phyloP scores from a whole-genome alignment of 257 asterid genomes.

The Pogostemon cablin region DNA sequence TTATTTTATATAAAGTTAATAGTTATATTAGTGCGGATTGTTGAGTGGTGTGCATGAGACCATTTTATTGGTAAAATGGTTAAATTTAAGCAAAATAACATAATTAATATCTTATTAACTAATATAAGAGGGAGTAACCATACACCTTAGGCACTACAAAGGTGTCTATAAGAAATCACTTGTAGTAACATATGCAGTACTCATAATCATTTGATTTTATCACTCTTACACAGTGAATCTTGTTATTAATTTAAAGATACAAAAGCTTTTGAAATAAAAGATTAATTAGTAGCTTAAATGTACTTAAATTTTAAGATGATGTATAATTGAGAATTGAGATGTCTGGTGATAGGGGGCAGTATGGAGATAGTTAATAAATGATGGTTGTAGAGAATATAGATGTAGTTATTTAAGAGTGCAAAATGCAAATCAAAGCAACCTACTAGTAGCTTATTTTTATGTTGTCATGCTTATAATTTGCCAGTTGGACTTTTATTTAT shows the following conservation, averaged over 20 bases:
- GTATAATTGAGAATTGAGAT: conserved; percentile 30
- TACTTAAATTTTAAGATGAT: neutral
- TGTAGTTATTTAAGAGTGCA: conserved; percentile 30
- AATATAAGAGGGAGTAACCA: too few relatives aligned
- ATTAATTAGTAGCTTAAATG: neutral
- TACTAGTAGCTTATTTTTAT: conserved; percentile 30
- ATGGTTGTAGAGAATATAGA: neutral
- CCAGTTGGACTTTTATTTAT: conserved; percentile 16
- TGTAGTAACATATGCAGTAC: too few relatives aligned
- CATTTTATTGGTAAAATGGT: too few relatives aligned
- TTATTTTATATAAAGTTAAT: too few relatives aligned
- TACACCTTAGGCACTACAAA: too few relatives aligned
- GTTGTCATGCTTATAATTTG: conserved; percentile 27
- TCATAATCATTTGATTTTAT: too few relatives aligned
- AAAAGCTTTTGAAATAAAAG: neutral
- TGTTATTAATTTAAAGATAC: neutral
- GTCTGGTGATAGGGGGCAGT: conserved; percentile 35
- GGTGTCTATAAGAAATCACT: too few relatives aligned
- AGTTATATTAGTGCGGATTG: too few relatives aligned
- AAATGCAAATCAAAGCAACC: conserved; percentile 37
- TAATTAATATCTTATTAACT: too few relatives aligned
- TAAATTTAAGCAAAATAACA: too few relatives aligned
- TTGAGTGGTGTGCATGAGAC: too few relatives aligned
- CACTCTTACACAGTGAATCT: too few relatives aligned
- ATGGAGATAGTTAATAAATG: neutral